Conservation (phyloP, 2,329 filamentous ascomycete genomes). For the Amylocarpus encephaloides region DNA sequence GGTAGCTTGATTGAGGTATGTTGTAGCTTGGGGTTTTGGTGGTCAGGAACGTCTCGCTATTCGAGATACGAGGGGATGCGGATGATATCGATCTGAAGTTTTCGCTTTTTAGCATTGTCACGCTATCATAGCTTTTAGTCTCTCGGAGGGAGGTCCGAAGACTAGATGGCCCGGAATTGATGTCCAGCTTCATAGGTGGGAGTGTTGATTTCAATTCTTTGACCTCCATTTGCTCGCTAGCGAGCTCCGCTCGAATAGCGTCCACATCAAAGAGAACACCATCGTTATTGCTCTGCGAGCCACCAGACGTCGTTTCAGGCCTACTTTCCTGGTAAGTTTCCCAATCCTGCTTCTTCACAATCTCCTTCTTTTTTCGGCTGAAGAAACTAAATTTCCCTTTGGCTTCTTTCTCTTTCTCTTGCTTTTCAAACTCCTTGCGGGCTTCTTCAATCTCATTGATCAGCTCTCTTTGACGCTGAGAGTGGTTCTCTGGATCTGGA, state of each 20-base stretch:
- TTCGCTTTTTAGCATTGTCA: slow-evolving; percentile 26
- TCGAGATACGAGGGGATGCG: slow-evolving; percentile 12
- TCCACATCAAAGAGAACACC: slow-evolving; percentile 87
- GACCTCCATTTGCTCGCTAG: slow-evolving; percentile 50
- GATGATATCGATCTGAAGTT: slow-evolving; percentile 7
- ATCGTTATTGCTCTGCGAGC: slow-evolving; percentile 30
- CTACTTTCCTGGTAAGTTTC: slow-evolving; percentile 82
- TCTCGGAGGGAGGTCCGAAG: slow-evolving; percentile 34
- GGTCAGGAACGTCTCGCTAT: slow-evolving; percentile 1
- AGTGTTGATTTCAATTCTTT: slow-evolving; percentile 82
- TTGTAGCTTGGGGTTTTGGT: slow-evolving; percentile 12
- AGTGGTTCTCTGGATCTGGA: slow-evolving; percentile 90
- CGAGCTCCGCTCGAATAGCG: slow-evolving; percentile 81
- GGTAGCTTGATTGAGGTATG: slow-evolving; percentile 5
- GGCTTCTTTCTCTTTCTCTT: slow-evolving; percentile 59
- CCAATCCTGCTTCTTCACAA: slow-evolving; percentile 77
- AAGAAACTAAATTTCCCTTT: slow-evolving; percentile 67
- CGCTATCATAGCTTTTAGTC: slow-evolving; percentile 42
- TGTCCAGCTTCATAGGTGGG: slow-evolving; percentile 78
- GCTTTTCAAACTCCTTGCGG: slow-evolving; percentile 74
- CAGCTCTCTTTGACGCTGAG: slow-evolving; percentile 78
- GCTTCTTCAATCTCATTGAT: slow-evolving; percentile 97
- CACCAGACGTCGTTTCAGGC: slow-evolving; percentile 35
- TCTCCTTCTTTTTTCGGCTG: slow-evolving; percentile 67
- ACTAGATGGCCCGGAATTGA: slow-evolving; percentile 28